These are phyloP conservation scores for Leucosporidium creatinivorum DNA, from an alignment of 768 basidiomycete species.

Conservation along the genomic window DNA sequence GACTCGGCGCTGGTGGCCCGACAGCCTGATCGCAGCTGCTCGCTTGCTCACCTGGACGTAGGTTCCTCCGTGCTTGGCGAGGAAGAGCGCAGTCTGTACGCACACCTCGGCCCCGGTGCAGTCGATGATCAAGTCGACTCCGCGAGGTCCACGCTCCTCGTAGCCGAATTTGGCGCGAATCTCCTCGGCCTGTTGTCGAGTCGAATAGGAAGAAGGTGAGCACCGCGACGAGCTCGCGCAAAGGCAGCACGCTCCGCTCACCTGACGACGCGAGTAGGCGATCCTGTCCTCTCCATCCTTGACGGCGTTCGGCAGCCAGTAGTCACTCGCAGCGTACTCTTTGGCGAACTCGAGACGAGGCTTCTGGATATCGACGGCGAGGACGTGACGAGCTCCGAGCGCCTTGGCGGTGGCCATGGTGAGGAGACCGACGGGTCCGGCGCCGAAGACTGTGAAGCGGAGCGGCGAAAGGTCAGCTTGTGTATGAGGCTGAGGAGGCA, in stretches of 20 bases:
- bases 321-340: conserved; percentile 63
- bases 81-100: conserved; percentile 72
- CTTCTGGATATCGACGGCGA: conserved; percentile 58
- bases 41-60: conserved; percentile 31
- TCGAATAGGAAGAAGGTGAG: not conserved
- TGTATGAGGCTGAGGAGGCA: conserved; percentile 40
- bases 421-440: conserved; percentile 68
- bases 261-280: conserved; percentile 54
- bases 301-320: conserved; percentile 54
- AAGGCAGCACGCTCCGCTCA: not conserved
- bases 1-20: no score
- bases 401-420: conserved; percentile 96
- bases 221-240: not conserved
- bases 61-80: conserved; percentile 67
- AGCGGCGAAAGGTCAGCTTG: not conserved
- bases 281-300: conserved; percentile 59
- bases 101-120: conserved; percentile 89
- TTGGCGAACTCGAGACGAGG: conserved; percentile 79
- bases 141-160: conserved; percentile 59
- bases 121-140: conserved; percentile 81
- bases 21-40: no score
- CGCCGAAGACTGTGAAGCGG: not conserved
- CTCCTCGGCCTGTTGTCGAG: conserved; percentile 55
- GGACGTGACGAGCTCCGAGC: conserved; percentile 71
- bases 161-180: conserved; percentile 63